These are phyloP conservation scores for Phytopythium ostracodes DNA, from an alignment of 352 stramenopile genomes.

Conservation along the genomic window DNA sequence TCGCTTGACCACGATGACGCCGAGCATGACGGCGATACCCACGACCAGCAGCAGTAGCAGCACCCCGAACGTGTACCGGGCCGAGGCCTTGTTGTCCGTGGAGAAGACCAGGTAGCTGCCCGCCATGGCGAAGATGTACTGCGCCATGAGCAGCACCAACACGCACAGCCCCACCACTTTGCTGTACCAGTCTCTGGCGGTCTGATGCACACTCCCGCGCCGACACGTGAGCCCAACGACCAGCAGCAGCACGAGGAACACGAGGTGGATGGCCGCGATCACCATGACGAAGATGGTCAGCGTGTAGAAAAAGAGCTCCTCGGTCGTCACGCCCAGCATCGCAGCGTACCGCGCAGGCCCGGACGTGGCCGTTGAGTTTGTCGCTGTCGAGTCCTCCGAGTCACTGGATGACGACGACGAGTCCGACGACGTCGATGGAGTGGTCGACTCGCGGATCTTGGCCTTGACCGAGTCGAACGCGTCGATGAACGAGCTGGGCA, in stretches of 20 bases:
- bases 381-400: background rate
- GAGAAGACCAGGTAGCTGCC: slow-evolving; percentile 74
- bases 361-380: slow-evolving; percentile 14
- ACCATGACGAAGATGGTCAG: slow-evolving; percentile 44
- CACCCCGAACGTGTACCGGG: slow-evolving; percentile 41
- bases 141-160: slow-evolving; percentile 65
- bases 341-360: slow-evolving; percentile 47
- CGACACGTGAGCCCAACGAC: slow-evolving; percentile 7
- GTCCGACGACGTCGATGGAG: background rate
- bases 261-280: slow-evolving; percentile 37
- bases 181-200: slow-evolving; percentile 53
- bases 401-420: background rate
- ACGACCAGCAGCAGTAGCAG: slow-evolving; percentile 42
- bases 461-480: slow-evolving; percentile 11
- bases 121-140: slow-evolving; percentile 87
- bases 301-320: slow-evolving; percentile 67
- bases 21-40: slow-evolving; percentile 56
- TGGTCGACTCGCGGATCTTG: slow-evolving; percentile 3
- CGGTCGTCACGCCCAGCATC: slow-evolving; percentile 42
- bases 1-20: slow-evolving; percentile 56
- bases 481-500: slow-evolving; percentile 47
- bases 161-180: slow-evolving; percentile 78
- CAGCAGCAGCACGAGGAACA: slow-evolving; percentile 36
- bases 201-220: background rate
- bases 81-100: slow-evolving; percentile 23